phyloP scores from a whole-genome alignment of 352 stramenopile genomes.

The Thalassiosira sp. region DNA sequence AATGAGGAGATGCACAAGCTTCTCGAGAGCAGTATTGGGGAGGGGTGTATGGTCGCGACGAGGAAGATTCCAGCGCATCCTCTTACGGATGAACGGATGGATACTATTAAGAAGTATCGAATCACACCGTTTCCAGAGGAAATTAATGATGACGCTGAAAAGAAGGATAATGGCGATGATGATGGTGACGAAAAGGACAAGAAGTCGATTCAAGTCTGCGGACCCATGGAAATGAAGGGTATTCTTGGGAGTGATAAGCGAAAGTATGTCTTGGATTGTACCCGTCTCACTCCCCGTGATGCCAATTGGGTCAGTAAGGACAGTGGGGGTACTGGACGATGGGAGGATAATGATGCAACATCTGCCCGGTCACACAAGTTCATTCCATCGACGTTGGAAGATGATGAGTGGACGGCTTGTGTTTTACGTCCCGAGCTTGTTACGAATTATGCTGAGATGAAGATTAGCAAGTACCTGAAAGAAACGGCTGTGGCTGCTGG shows the following conservation, averaged over 20 bases:
- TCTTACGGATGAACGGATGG: conserved; percentile 60
- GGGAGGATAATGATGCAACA: conserved; percentile 46
- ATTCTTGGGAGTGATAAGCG: conserved; percentile 91
- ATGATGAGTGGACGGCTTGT: conserved; percentile 88
- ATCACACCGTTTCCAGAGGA: conserved; percentile 11
- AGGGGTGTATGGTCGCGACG: conserved; percentile 70
- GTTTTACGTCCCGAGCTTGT: conserved; percentile 92
- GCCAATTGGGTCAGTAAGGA: conserved; percentile 86
- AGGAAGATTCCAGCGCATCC: conserved; percentile 56
- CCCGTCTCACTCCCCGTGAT: conserved; percentile 93
- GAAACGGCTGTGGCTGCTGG: neutral
- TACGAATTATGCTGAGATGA: conserved; percentile 88
- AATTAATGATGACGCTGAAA: conserved; percentile 2
- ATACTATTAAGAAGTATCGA: conserved; percentile 52
- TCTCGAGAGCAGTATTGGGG: conserved; percentile 79
- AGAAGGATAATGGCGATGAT: conserved; percentile 34
- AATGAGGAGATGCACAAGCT: conserved; percentile 91
- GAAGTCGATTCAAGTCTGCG: conserved; percentile 84
- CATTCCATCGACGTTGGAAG: conserved; percentile 62
- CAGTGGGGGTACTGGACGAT: conserved; percentile 82
- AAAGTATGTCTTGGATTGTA: conserved; percentile 93
- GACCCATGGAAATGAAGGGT: conserved; percentile 93
- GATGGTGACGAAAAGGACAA: conserved; percentile 39
- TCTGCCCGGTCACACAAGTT: neutral
- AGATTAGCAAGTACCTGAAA: conserved; percentile 81